These are phyloP conservation scores for Didymella pomorum DNA, from an alignment of 2,329 filamentous ascomycete genomes.

Conservation along the genomic window DNA sequence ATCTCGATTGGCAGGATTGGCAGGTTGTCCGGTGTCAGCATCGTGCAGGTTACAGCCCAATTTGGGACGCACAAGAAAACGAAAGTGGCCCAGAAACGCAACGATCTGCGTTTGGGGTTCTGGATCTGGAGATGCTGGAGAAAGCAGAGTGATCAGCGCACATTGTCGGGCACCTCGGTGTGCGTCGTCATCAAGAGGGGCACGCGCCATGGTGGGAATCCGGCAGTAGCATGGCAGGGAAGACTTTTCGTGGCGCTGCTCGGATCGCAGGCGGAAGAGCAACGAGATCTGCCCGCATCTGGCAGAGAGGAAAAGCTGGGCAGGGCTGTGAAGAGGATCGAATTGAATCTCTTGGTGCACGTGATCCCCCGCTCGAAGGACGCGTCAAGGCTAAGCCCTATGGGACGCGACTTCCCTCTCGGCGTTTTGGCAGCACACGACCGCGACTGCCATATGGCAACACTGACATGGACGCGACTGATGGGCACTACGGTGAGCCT, in stretches of 20 bases:
- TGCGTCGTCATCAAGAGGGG: constrained; percentile 23
- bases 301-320: constrained; percentile 2
- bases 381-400: constrained; percentile 15
- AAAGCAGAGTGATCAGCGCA: constrained; percentile 12
- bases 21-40: constrained; percentile 19
- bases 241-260: constrained; percentile 22
- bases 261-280: constrained; percentile 20
- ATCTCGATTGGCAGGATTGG: constrained; percentile 11
- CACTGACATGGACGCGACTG: constrained; percentile 34
- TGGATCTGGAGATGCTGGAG: constrained; percentile 25
- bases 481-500: constrained; percentile 41
- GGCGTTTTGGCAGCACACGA: constrained; percentile 28
- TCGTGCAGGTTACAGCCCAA: constrained; percentile 9
- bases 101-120: constrained; percentile 19
- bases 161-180: constrained; percentile 8
- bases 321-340: constrained; percentile 1
- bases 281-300: constrained; percentile 24
- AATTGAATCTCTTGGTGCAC: constrained; percentile 1
- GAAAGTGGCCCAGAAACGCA: constrained; percentile 11
- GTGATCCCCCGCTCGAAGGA: constrained; percentile 19
- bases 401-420: constrained; percentile 11
- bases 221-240: constrained; percentile 11
- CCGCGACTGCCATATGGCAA: constrained; percentile 29
- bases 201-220: constrained; percentile 10
- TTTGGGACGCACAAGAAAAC: constrained; percentile 6